Evolutionary conservation across 768 basidiomycete species (phyloP), one percentile per base, ranked within the genome.

Genomic region (Leccinum variicolor): DNA sequence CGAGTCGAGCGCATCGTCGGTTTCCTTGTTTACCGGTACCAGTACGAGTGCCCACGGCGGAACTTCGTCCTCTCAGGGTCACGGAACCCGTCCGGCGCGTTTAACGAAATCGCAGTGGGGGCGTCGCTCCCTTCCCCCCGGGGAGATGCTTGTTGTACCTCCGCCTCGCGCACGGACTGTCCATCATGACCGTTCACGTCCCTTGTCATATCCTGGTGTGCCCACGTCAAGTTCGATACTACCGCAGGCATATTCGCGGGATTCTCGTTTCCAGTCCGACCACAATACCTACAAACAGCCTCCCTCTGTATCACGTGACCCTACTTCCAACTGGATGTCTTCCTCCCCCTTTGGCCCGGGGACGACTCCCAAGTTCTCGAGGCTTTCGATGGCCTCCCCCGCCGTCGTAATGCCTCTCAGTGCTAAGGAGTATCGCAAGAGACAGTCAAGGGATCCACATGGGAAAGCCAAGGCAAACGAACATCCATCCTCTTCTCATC

Each of bases 321-420:
- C 69, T 15, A 0, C 55, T 49, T 58, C 68, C 8, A 66, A 72
- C 8, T 72, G 70, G 70, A 61, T 70, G 59, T 60, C 65, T 2
- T 64, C 68, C 0, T 57, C 66, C 26, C 70, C 70, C 45, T 72
- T 72, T 62, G 72, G 70, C 9, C 72, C 70, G 2, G 66, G 64
- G 3, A 5, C 15, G 45, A 66, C 63, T 1, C 70, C 70, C 13
- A 73, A 61, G 50, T 73, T 72, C 50, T 72, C 70, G 1, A 64
- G 72, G 46, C 66, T 69, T 17, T 31, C 70, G 26, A 62, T 73
- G 58, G 66, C 69, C 14, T 64, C 64, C 4, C 61, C 72, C 7
- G 54, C 63, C 2, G 64, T 72, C 28, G 66, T 72, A 34, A 72
- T 72, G 70, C 70, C 70, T 0, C 60, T 72, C 43, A 73, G 64